Percentiles rank a stretch among this genome's conserved stretches.
Evolutionary conservation across 164 flowering plant species (phyloP).

Genomic region (Magnolia changhungtana): DNA sequence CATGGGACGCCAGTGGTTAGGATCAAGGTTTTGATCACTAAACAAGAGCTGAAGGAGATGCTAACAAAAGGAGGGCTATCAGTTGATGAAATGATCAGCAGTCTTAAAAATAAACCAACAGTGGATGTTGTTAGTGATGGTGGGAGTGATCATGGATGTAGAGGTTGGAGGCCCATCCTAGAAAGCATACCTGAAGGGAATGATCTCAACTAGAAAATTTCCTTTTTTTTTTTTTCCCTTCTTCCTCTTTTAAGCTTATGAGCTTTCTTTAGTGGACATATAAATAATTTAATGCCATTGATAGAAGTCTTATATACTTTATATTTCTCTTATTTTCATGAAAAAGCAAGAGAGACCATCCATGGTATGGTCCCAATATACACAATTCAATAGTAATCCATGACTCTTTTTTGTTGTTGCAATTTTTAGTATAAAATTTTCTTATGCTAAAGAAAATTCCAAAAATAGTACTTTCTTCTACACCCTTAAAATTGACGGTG

Average conservation of each 20-base stretch:
- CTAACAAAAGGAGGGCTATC: conserved; percentile 42
- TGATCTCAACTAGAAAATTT: conserved; percentile 1
- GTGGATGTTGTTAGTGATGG: not conserved
- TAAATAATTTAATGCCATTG: not conserved
- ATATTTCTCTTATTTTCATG: not conserved
- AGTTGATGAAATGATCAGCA: conserved; percentile 33
- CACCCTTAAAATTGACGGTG: not conserved
- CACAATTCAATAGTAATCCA: not conserved
- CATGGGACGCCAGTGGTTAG: conserved; percentile 33
- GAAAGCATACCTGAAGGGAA: conserved; percentile 19
- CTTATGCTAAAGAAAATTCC: not conserved
- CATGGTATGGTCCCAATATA: not conserved
- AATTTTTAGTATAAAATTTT: not conserved
- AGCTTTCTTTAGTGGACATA: not conserved
- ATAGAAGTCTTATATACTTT: not conserved
- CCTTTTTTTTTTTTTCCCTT: not conserved
- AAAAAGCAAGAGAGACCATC: not conserved
- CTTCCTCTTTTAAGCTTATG: not conserved
- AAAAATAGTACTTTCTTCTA: not conserved
- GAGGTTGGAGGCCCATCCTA: conserved; percentile 14
- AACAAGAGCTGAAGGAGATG: conserved; percentile 59
- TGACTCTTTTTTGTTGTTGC: not conserved
- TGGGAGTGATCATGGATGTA: not conserved
- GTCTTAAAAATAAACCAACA: conserved; percentile 16
- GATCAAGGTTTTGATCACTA: conserved; percentile 60